Conservation (phyloP, 2,329 filamentous ascomycete genomes). For the Botrytis fragariae region DNA sequence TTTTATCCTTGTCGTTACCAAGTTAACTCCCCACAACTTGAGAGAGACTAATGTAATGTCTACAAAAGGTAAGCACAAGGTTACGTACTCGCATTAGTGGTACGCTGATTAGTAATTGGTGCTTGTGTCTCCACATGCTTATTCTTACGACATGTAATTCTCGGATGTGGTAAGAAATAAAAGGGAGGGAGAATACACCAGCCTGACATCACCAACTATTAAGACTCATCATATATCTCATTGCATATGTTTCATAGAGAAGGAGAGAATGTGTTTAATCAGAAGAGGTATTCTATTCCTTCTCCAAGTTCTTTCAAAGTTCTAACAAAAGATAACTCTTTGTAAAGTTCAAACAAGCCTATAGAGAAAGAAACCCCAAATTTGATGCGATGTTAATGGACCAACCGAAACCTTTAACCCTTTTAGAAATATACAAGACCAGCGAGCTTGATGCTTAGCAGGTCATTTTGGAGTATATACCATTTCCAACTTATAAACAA, state of each 20-base stretch:
- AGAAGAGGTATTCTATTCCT: background rate
- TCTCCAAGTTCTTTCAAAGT: background rate
- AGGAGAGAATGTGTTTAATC: background rate
- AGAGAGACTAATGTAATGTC: background rate
- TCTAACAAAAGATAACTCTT: background rate
- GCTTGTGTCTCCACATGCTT: slow-evolving; percentile 12
- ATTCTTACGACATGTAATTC: slow-evolving; percentile 18
- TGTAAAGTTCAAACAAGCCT: background rate
- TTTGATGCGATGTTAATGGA: background rate
- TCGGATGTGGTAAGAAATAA: background rate
- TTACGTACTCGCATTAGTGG: slow-evolving; percentile 15
- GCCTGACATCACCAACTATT: background rate
- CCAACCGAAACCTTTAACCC: background rate
- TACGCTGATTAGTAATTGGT: background rate
- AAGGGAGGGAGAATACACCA: background rate
- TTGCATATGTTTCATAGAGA: background rate
- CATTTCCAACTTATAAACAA: background rate
- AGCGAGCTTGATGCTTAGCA: slow-evolving; percentile 2
- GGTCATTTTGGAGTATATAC: background rate
- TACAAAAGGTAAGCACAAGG: background rate
- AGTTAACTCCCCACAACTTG: background rate
- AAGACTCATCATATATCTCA: background rate
- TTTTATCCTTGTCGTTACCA: slow-evolving; percentile 4
- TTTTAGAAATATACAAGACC: background rate
- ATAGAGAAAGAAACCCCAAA: background rate